Conservation (phyloP, 305 asterid species). For the Solanum aculeatissimum region DNA sequence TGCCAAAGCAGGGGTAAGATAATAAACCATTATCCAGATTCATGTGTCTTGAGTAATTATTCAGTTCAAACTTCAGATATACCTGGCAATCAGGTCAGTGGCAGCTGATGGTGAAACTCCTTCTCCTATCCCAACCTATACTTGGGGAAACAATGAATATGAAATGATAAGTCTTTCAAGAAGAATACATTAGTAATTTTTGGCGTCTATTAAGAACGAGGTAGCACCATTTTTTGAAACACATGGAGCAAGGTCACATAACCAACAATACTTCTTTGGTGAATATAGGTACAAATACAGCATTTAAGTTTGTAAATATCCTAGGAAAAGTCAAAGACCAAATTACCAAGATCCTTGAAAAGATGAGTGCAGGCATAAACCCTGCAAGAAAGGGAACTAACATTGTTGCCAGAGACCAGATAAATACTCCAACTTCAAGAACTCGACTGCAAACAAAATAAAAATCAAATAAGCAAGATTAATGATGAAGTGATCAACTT, state of each 20-base stretch:
- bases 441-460: slow-evolving; percentile 55
- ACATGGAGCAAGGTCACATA: not conserved
- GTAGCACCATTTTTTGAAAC: not conserved
- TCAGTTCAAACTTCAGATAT: slow-evolving; percentile 16
- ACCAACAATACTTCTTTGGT: not conserved
- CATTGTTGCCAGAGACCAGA: slow-evolving; percentile 89
- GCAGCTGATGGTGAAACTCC: slow-evolving; percentile 99
- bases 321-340: not conserved
- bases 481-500: not conserved
- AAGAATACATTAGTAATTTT: not conserved
- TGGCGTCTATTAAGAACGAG: not conserved
- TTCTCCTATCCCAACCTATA: slow-evolving; percentile 98
- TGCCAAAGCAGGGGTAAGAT: not conserved
- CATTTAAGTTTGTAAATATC: not conserved
- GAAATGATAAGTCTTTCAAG: not conserved
- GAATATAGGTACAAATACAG: not conserved
- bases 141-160: not conserved
- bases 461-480: slow-evolving; percentile 9
- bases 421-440: slow-evolving; percentile 75
- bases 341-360: slow-evolving; percentile 85
- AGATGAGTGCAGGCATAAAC: slow-evolving; percentile 87
- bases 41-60: slow-evolving; percentile 9
- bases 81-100: slow-evolving; percentile 98
- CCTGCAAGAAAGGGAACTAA: slow-evolving; percentile 84
- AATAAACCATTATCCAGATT: not conserved